These are phyloP conservation scores for Benincasa hispida DNA, from an alignment of 306 rosid genomes.

Conservation along the genomic window DNA sequence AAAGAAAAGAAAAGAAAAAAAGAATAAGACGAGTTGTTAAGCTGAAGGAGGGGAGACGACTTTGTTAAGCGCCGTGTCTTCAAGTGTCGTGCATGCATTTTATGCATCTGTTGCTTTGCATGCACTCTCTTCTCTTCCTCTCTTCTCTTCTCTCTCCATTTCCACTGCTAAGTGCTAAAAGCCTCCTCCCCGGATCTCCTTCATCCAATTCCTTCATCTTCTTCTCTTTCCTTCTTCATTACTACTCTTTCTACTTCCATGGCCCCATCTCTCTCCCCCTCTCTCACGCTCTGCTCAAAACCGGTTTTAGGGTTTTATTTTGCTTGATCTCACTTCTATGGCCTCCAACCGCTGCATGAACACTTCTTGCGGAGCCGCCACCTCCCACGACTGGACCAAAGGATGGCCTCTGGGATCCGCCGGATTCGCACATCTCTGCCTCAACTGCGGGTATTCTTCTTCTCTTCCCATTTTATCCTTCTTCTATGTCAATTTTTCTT, in stretches of 20 bases:
- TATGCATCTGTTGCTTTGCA: conserved; percentile 68
- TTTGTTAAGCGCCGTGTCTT: conserved; percentile 53
- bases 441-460: conserved; percentile 63
- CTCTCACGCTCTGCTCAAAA: conserved; percentile 9
- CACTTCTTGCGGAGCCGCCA: conserved; percentile 31
- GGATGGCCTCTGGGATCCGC: conserved; percentile 92
- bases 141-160: background rate
- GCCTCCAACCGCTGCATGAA: conserved; percentile 58
- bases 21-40: background rate
- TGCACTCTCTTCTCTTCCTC: conserved; percentile 47
- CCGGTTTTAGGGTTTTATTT: conserved; percentile 33
- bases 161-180: conserved; percentile 1
- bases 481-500: too few relatives aligned
- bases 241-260: too few relatives aligned
- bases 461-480: background rate
- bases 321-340: conserved; percentile 47
- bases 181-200: background rate
- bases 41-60: conserved; percentile 13
- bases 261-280: background rate
- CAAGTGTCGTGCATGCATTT: conserved; percentile 99
- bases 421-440: conserved; percentile 82
- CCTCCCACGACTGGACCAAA: conserved; percentile 51
- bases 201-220: background rate
- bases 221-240: background rate
- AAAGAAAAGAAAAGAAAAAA: background rate